Base-by-base conservation (phyloP, 495 filamentous ascomycete genomes). In the Daldinia caldariorum region DNA sequence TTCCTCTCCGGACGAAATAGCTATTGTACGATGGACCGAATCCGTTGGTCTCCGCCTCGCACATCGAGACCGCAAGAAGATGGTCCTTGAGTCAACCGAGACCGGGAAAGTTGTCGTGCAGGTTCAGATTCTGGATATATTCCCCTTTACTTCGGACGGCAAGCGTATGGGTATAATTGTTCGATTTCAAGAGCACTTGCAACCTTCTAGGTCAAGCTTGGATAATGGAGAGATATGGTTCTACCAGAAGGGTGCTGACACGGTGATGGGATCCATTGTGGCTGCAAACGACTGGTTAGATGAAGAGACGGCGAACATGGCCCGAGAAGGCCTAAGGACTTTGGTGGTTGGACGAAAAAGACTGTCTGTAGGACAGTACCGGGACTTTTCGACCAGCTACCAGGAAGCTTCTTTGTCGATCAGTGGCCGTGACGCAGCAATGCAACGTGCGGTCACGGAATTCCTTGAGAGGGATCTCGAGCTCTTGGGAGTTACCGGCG, bases 161-260 rank as follows among this genome's bases (percentile, higher is more conserved):
- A 99, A 99, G 78, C 86, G 96, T 29, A 99, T 99, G 96, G 96
- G 96, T n/a, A 92, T 98, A 63, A 89, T 98, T 66, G 90, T 97
- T 20, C 90, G 92, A 69, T 99, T 98, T 73, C 70, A 83, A 13
- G 81, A 89, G 14, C 85, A 85, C 6, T 75, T 80, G 13, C 78
- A 84, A 39, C 72, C 82, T 2, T 74, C 77, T 1, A 74, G 76
- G 0, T 74, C 81, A 5, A 79, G 76, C 6, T 81, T 83, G 13
- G 80, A 77, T 20, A 82, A 81, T 38, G 85, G 87, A 31, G 94
- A 97, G 73, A 94, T 97, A 22, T 98, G 95, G 93, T 99, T 99
- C 79, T 99, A 93, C 73, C 94, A 99, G 68, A 99, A 99, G 78
- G 96, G 96, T 29, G 96, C 96, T 6, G 96, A 99, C 76, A 98